Evolutionary conservation across 2,329 filamentous ascomycete genomes (phyloP).

Genomic region (Akanthomyces muscarius): DNA sequence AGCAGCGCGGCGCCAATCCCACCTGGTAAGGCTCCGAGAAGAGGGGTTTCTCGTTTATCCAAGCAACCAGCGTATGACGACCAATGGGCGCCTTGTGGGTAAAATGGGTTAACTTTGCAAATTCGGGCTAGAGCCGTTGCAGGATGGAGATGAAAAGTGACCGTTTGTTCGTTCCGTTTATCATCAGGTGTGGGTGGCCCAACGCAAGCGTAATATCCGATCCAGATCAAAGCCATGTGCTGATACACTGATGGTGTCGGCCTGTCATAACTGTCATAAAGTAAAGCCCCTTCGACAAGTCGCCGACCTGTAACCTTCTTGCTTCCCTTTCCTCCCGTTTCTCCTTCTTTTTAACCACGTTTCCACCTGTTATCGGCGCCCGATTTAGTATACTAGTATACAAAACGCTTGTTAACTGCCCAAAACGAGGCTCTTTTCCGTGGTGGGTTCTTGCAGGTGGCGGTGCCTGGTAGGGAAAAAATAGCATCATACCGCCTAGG

Average conservation of each 20-base stretch:
- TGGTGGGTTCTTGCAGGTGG: neutral
- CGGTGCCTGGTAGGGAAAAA: neutral
- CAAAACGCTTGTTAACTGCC: neutral
- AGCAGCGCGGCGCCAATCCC: neutral
- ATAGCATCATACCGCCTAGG: neutral
- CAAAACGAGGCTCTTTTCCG: neutral
- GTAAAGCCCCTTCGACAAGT: too few species aligned
- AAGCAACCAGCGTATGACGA: neutral
- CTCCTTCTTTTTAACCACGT: neutral
- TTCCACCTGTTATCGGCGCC: neutral
- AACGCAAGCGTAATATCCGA: neutral
- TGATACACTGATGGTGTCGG: neutral
- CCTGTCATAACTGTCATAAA: neutral
- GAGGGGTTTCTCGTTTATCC: conserved; percentile 10
- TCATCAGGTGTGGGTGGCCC: neutral
- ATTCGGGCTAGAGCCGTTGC: neutral
- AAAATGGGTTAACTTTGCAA: neutral
- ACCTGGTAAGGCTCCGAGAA: conserved; percentile 10
- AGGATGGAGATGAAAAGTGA: neutral
- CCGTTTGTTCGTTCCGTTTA: neutral
- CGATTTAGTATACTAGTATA: neutral
- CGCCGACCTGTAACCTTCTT: neutral
- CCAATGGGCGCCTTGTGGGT: neutral
- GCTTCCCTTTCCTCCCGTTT: neutral
- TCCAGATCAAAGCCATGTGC: neutral